Evolutionary conservation across 2,329 filamentous ascomycete genomes (phyloP), one percentile per base, ranked within the genome.

Genomic region (Aspergillus pseudotamarii): DNA sequence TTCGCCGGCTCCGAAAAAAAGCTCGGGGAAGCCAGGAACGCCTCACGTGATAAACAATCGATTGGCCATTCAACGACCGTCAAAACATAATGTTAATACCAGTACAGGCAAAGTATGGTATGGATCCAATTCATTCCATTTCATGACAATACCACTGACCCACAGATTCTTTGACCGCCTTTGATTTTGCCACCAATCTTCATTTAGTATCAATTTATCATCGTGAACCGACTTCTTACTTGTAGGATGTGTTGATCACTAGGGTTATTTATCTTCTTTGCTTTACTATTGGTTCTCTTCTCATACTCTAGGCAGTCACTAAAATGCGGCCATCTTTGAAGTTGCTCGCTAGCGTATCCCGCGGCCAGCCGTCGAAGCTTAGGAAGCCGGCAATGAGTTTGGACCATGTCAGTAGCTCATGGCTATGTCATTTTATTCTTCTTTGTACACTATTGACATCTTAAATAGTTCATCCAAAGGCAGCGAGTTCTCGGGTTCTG

Each of bases 401-500:
- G 46, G 78, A 80, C 57, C 77, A 80, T 72, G 78, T 80, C 53
- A 67, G 74, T 70, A 59, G 30, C 56, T 36, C 43, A 51, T 46
- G 10, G 5, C 30, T 51, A 26, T 16, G 10, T 57, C 16, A 41
- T 41, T 41, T n/a, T n/a, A 41, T 23, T 21, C n/a, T 12, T 53
- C 11, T 57, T 6, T 34, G 38, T 55, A 19, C 28, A 36, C 12
- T 58, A 45, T 65, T 68, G 63, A 68, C 38, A 30, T 26, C 11
- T 4, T 3, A 26, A 41, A 26, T 36, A 79, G 78, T 82, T 82
- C 50, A 75, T 82, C 41, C 78, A 80, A 66, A 74, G 78, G 58
- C 78, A 80, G 57, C 75, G 79, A 9, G 78, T 78, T 0, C 64
- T 82, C n/a, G 62, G 72, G n/a, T 67, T 82, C 10, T 82, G 78